Conservation (phyloP, 768 basidiomycete genomes). For the Crepidotus variabilis region DNA sequence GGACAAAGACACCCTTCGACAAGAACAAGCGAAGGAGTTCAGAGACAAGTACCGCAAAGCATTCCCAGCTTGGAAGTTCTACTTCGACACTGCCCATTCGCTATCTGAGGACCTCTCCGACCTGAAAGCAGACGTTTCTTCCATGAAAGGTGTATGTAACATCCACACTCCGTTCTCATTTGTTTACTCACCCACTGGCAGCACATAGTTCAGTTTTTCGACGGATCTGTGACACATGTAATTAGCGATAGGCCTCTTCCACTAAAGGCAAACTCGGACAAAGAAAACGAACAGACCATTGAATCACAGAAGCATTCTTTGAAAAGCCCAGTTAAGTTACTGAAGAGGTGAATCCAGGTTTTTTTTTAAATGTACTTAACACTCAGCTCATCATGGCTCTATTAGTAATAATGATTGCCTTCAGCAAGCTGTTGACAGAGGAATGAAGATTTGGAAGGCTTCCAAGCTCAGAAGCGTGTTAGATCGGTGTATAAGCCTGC, state of each 20-base stretch:
- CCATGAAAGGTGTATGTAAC: constrained; percentile 76
- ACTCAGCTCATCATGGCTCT: neutral
- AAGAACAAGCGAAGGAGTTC: constrained; percentile 61
- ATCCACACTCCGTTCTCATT: neutral
- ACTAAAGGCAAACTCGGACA: constrained; percentile 38
- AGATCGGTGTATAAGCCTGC: constrained; percentile 53
- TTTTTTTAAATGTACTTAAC: neutral
- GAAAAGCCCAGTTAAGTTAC: constrained; percentile 66
- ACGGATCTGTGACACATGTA: constrained; percentile 81
- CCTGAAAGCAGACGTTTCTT: constrained; percentile 53
- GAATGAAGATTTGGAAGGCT: constrained; percentile 86
- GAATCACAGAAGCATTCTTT: constrained; percentile 25
- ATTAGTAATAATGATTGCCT: constrained; percentile 43
- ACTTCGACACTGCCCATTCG: constrained; percentile 66
- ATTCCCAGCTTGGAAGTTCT: constrained; percentile 82
- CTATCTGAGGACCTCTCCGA: constrained; percentile 26
- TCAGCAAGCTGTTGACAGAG: constrained; percentile 54
- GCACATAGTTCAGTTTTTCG: constrained; percentile 89
- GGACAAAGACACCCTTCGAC: constrained; percentile 47
- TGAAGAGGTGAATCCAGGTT: constrained; percentile 43
- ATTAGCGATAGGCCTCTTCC: constrained; percentile 58
- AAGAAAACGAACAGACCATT: constrained; percentile 55
- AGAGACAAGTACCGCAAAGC: constrained; percentile 79
- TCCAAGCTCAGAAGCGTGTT: constrained; percentile 70
- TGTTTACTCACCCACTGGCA: constrained; percentile 26